Evolutionary conservation across 2,329 filamentous ascomycete species (phyloP).

Genomic region (Chrysoporthe austroafricana): DNA sequence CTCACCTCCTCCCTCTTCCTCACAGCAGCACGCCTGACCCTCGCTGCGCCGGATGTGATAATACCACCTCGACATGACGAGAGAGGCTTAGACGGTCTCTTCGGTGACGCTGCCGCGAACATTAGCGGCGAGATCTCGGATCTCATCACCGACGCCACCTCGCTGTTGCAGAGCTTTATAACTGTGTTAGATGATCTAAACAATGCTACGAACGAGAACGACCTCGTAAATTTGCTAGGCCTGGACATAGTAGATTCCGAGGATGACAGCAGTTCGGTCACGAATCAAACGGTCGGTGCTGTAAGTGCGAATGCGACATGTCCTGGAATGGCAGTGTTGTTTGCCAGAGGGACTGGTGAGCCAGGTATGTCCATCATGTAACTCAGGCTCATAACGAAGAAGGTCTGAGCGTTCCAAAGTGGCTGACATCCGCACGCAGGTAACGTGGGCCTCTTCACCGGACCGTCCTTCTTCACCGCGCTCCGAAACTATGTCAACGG

Average conservation of each 20-base stretch:
- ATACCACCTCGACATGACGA: conserved; percentile 7
- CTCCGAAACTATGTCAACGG: conserved; percentile 30
- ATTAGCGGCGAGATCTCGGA: conserved; percentile 13
- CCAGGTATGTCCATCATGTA: conserved; percentile 9
- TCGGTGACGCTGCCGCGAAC: conserved; percentile 4
- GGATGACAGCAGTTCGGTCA: conserved; percentile 5
- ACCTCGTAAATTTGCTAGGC: conserved; percentile 20
- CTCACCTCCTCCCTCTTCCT: conserved; percentile 5
- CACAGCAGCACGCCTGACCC: background rate
- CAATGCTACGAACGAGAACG: conserved; percentile 25
- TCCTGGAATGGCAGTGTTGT: conserved; percentile 25
- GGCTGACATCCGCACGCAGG: conserved; percentile 25
- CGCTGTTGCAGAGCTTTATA: conserved; percentile 15
- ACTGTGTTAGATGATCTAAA: conserved; percentile 17
- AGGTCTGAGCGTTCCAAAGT: background rate
- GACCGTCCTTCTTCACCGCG: conserved; percentile 34
- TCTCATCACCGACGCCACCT: conserved; percentile 17
- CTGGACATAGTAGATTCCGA: conserved; percentile 9
- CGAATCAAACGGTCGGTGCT: conserved; percentile 14
- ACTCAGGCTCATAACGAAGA: background rate
- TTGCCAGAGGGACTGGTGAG: conserved; percentile 23
- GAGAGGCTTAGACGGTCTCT: conserved; percentile 11
- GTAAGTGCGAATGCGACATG: conserved; percentile 18
- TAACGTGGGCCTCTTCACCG: conserved; percentile 34
- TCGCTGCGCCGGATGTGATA: conserved; percentile 1